Conservation (phyloP, 2,329 filamentous ascomycete genomes). For the Aureobasidium sp. region DNA sequence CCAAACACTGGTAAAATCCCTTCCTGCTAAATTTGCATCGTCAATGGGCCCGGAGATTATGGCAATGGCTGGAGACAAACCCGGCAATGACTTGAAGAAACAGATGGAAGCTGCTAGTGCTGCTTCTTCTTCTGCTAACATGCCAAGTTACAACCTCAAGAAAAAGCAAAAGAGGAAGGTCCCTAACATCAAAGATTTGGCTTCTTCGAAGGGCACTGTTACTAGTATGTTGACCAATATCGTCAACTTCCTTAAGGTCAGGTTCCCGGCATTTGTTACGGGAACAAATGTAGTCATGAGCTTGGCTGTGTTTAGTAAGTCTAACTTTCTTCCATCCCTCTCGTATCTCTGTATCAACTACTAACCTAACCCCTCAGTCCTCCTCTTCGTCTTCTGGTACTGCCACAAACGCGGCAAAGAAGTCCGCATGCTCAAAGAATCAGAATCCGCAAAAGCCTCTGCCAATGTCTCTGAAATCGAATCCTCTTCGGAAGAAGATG, state of each 20-base stretch:
- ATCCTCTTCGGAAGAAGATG: not conserved
- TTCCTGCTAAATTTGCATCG: slow-evolving; percentile 74
- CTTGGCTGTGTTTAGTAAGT: slow-evolving; percentile 62
- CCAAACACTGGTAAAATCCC: slow-evolving; percentile 75
- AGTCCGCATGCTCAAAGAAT: slow-evolving; percentile 54
- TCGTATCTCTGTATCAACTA: not conserved
- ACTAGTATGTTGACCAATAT: slow-evolving; percentile 83
- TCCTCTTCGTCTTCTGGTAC: slow-evolving; percentile 95
- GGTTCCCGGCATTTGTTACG: slow-evolving; percentile 78
- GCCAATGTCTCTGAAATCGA: slow-evolving; percentile 1
- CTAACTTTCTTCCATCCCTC: slow-evolving; percentile 46
- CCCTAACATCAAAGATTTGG: slow-evolving; percentile 66
- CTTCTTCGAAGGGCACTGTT: slow-evolving; percentile 80
- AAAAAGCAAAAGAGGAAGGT: slow-evolving; percentile 54
- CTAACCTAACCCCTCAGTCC: slow-evolving; percentile 44
- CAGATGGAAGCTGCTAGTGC: slow-evolving; percentile 28
- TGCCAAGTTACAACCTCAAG: not conserved
- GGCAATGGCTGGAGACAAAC: slow-evolving; percentile 67
- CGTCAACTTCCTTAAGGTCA: slow-evolving; percentile 74
- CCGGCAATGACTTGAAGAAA: slow-evolving; percentile 37
- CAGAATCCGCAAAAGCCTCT: slow-evolving; percentile 1
- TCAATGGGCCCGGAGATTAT: slow-evolving; percentile 74
- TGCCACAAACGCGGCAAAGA: slow-evolving; percentile 93
- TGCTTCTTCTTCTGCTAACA: not conserved
- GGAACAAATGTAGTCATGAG: slow-evolving; percentile 90